A percentile compares a stretch with the other conserved stretches of the same genome.
These are phyloP conservation scores for Drechmeria coniospora DNA, from an alignment of 2,329 filamentous ascomycete genomes.

Conservation along the genomic window DNA sequence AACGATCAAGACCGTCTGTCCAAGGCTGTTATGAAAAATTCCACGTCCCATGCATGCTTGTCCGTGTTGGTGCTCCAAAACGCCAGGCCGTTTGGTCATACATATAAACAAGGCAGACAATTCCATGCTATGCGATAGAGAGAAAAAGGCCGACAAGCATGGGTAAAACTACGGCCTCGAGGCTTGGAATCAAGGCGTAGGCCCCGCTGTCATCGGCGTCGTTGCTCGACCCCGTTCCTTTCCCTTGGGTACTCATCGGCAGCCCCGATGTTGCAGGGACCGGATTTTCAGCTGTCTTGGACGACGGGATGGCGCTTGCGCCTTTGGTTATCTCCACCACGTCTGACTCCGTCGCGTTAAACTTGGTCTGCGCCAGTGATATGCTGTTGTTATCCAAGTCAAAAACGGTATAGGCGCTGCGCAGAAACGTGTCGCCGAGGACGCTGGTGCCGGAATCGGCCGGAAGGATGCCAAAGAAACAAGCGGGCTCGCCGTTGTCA, in stretches of 20 bases:
- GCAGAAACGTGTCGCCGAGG: slow-evolving; percentile 59
- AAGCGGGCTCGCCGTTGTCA: slow-evolving; percentile 37
- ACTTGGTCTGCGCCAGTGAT: slow-evolving; percentile 51
- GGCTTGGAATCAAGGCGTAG: no score
- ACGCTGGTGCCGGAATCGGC: slow-evolving; percentile 40
- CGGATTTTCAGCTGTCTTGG: slow-evolving; percentile 31
- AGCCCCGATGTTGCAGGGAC: slow-evolving; percentile 33
- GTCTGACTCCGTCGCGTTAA: slow-evolving; percentile 32
- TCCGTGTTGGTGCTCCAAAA: no score
- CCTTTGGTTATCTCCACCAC: slow-evolving; percentile 41
- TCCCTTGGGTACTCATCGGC: slow-evolving; percentile 1
- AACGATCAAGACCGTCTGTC: no score
- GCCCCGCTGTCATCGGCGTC: no score
- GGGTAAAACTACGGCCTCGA: no score
- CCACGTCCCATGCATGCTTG: no score
- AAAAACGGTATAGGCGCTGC: slow-evolving; percentile 63
- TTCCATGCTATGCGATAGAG: no score
- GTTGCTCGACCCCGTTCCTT: neutral
- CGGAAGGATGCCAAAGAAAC: slow-evolving; percentile 52
- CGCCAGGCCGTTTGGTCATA: no score
- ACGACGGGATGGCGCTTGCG: slow-evolving; percentile 34
- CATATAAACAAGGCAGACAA: no score
- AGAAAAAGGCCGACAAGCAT: neutral
- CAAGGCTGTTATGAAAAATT: no score
- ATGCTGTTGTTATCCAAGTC: slow-evolving; percentile 59